Percentiles rank a stretch among this genome's conserved stretches.
phyloP scores from a whole-genome alignment of 2,329 filamentous ascomycete genomes.

The Nemania sp. region DNA sequence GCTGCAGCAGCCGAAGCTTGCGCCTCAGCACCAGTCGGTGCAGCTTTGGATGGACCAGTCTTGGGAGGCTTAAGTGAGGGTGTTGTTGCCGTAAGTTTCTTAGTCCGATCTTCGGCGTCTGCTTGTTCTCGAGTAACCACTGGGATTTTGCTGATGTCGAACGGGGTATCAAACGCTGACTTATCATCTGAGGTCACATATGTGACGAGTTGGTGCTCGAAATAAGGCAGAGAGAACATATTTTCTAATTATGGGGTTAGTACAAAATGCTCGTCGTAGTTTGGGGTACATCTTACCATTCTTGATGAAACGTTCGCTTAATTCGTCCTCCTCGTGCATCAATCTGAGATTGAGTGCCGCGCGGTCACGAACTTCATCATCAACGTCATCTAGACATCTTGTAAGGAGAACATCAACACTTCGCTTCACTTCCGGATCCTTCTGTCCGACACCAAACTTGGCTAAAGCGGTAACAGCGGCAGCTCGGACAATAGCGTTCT shows the following conservation, averaged over 20 bases:
- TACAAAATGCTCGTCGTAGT: neutral
- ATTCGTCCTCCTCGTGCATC: slow-evolving; percentile 91
- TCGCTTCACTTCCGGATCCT: slow-evolving; percentile 95
- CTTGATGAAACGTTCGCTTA: slow-evolving; percentile 89
- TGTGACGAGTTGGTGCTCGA: slow-evolving; percentile 97
- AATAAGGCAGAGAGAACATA: slow-evolving; percentile 93
- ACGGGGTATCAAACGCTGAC: slow-evolving; percentile 83
- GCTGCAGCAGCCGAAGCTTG: slow-evolving; percentile 81
- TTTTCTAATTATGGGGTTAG: slow-evolving; percentile 71
- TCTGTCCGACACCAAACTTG: slow-evolving; percentile 97
- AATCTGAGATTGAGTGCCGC: slow-evolving; percentile 91
- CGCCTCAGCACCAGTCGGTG: slow-evolving; percentile 76
- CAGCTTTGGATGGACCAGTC: slow-evolving; percentile 78
- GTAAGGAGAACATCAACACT: slow-evolving; percentile 93
- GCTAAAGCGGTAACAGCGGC: slow-evolving; percentile 95
- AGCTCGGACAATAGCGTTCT: slow-evolving; percentile 95
- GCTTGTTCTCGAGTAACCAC: slow-evolving; percentile 96
- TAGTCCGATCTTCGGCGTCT: slow-evolving; percentile 93
- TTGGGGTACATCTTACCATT: slow-evolving; percentile 71
- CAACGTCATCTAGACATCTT: slow-evolving; percentile 93
- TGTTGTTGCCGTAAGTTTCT: slow-evolving; percentile 94
- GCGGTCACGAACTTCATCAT: slow-evolving; percentile 97
- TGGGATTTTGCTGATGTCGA: slow-evolving; percentile 91
- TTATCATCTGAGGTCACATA: slow-evolving; percentile 96
- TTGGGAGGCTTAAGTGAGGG: slow-evolving; percentile 95